Conservation (phyloP, 257 asterid species). For the Leonotis leonurus region DNA sequence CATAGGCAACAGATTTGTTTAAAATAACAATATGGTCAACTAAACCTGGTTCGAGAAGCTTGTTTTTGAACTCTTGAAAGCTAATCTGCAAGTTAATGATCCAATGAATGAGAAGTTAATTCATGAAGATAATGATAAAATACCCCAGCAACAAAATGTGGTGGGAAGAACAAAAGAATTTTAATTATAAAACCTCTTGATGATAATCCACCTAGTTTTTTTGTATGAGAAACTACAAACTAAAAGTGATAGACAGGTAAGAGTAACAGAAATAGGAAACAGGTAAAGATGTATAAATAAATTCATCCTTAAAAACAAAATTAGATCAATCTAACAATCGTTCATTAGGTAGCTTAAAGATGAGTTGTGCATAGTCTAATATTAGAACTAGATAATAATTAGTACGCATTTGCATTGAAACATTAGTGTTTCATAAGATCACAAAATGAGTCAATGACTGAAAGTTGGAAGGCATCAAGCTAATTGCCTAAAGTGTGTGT, state of each 20-base stretch:
- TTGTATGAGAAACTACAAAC: slow-evolving; percentile 1
- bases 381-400: no score
- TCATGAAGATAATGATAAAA: no score
- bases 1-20: slow-evolving; percentile 76
- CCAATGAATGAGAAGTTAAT: slow-evolving; percentile 8
- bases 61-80: slow-evolving; percentile 90
- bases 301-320: no score
- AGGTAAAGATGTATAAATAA: not conserved
- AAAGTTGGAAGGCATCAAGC: not conserved
- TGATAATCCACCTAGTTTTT: not conserved
- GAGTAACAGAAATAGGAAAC: not conserved
- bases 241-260: not conserved
- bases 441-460: no score
- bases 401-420: no score
- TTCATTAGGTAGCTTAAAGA: no score
- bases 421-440: no score
- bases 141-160: not conserved
- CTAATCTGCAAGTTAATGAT: slow-evolving; percentile 57
- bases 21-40: slow-evolving; percentile 79
- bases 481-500: no score
- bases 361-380: no score
- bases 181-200: not conserved
- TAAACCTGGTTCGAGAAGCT: slow-evolving; percentile 83
- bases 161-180: not conserved
- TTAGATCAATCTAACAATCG: no score